A percentile compares a stretch with the other conserved stretches of the same genome.
phyloP scores from a whole-genome alignment of 2,329 filamentous ascomycete species.

The Talaromyces sp. region DNA sequence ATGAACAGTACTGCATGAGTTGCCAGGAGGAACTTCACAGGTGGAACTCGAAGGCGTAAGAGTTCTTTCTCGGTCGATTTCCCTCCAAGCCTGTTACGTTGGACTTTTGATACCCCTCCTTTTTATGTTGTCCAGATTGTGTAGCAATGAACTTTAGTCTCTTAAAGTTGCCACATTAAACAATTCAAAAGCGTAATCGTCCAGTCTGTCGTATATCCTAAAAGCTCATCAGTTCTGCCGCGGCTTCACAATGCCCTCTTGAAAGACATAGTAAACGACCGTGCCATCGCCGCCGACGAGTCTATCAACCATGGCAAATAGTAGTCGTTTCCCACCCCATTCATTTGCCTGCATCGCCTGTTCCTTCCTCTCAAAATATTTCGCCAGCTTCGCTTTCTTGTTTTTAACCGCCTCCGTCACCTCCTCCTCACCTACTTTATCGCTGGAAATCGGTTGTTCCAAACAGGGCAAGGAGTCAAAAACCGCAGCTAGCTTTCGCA shows the following conservation, averaged over 20 bases:
- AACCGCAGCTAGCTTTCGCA: slow-evolving; percentile 49
- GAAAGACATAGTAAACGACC: slow-evolving; percentile 59
- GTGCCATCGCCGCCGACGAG: slow-evolving; percentile 52
- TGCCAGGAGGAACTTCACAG: slow-evolving; percentile 44
- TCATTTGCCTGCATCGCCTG: slow-evolving; percentile 24
- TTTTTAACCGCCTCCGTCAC: slow-evolving; percentile 14
- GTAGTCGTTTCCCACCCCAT: slow-evolving; percentile 47
- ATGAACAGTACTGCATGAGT: slow-evolving; percentile 57
- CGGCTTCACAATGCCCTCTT: slow-evolving; percentile 60
- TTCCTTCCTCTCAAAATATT: slow-evolving; percentile 25
- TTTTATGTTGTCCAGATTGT: background rate
- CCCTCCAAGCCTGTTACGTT: background rate
- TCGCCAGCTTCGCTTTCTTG: slow-evolving; percentile 21
- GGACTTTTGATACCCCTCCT: background rate
- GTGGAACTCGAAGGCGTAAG: slow-evolving; percentile 13
- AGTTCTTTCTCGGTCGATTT: background rate
- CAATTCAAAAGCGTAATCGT: background rate
- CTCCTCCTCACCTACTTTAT: slow-evolving; percentile 2
- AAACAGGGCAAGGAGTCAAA: slow-evolving; percentile 47
- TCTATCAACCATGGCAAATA: slow-evolving; percentile 52
- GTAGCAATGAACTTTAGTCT: background rate
- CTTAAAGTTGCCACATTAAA: background rate
- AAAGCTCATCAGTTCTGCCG: slow-evolving; percentile 49
- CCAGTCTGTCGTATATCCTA: too few relatives aligned
- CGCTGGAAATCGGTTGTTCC: slow-evolving; percentile 1